Base-by-base conservation (phyloP, 2,329 filamentous ascomycete genomes). In the Aspergillus nomiae region DNA sequence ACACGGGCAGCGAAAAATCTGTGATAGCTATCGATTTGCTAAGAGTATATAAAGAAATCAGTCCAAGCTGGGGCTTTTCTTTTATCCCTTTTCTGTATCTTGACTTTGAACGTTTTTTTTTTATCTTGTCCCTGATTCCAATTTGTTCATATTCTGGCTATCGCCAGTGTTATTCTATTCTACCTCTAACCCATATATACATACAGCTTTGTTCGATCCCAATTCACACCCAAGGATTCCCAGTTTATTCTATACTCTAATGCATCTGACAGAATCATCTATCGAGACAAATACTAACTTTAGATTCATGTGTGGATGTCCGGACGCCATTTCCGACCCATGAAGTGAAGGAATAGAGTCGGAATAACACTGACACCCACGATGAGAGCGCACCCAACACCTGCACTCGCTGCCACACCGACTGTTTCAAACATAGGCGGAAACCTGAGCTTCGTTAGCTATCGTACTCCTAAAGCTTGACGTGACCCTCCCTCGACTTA, bases 401-500 rank as follows among this genome's bases (percentile, higher is more conserved):
- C 75, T 3, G 75, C 63, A 58, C 74, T 75, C 3, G 69, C 68
- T 11, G 73, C 73, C 5, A 76, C 36, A 3, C 75, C 75, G 32
- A 77, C 74, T 50, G 57, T 74, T 19, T 75, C 70, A 43, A 78
- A 77, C 74, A 77, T 77, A 10, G 66, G 60, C 11, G 73, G 64
- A 56, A 77, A 77, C 75, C 76, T 78, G 45, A 24, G 21, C 43
- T 9, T 30, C 9, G 62, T 73, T 63, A 74, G 65, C 55, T 8
- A 62, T 34, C 21, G 45, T 19, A 59, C 10, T 43, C 32, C 4
- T 2, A 30, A 11, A 51, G n/a, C 58, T 8, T 1, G 24, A 36
- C 24, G 10, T 24, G 12, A 11, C 8, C 10, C 16, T 26, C 21
- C 34, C 9, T 24, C 45, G 50, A 71, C 71, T 65, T 65, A 78